Evolutionary conservation across 1,284 basidiomycete genomes (phyloP).

Genomic region (Earliella scabrosa): DNA sequence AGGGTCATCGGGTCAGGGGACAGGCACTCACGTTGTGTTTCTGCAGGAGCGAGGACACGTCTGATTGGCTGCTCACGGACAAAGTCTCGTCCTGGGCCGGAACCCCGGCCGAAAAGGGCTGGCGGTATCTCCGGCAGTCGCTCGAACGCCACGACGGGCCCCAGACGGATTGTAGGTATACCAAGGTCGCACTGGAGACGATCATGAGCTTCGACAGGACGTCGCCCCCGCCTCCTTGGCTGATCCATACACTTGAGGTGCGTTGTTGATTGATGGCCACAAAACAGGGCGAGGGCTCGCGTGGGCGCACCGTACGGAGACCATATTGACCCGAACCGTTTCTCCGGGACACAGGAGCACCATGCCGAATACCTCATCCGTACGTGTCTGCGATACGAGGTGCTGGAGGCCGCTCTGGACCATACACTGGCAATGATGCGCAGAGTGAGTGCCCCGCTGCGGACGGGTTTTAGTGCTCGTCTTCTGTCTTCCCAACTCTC

Average conservation of each 20-base stretch:
- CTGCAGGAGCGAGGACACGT: conserved; percentile 64
- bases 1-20: not conserved
- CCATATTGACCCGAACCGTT: conserved; percentile 3
- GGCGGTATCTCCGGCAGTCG: conserved; percentile 85
- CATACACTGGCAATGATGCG: conserved; percentile 72
- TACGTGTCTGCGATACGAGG: conserved; percentile 75
- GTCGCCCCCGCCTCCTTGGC: conserved; percentile 81
- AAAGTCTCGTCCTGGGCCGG: conserved; percentile 86
- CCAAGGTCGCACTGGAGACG: conserved; percentile 77
- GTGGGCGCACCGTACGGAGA: conserved; percentile 9
- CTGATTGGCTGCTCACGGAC: conserved; percentile 84
- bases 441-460: conserved; percentile 53
- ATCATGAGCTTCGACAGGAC: conserved; percentile 69
- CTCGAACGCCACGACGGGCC: conserved; percentile 80
- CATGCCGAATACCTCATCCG: conserved; percentile 83
- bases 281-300: not conserved
- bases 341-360: conserved; percentile 50
- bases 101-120: conserved; percentile 78
- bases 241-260: conserved; percentile 76
- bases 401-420: conserved; percentile 79
- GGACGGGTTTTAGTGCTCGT: conserved; percentile 11
- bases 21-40: not conserved
- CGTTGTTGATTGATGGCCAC: conserved; percentile 24
- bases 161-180: conserved; percentile 77
- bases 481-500: conserved; percentile 5